Percentiles rank a stretch among this genome's conserved stretches.
Evolutionary conservation across 2,329 filamentous ascomycete species (phyloP).

Genomic region (Aspergillus sp.): DNA sequence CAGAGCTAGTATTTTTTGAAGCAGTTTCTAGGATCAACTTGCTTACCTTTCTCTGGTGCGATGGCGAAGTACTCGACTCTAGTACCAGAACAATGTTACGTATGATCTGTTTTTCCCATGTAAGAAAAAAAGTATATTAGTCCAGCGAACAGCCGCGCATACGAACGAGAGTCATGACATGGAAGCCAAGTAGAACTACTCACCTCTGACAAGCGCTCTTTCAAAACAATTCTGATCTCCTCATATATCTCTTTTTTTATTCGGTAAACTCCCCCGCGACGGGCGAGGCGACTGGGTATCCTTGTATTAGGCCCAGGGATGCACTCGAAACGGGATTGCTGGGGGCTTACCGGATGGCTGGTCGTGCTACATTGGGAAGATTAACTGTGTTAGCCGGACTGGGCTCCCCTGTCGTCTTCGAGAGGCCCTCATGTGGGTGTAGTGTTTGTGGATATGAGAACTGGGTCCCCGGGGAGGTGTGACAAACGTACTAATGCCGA

Average conservation of each 20-base stretch:
- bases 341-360: slow-evolving; percentile 28
- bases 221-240: slow-evolving; percentile 23
- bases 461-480: not conserved
- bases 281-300: slow-evolving; percentile 32
- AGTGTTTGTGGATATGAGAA: too few species aligned
- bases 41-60: slow-evolving; percentile 13
- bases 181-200: not conserved
- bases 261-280: slow-evolving; percentile 33
- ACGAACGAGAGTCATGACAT: not conserved
- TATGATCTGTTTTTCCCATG: slow-evolving; percentile 21
- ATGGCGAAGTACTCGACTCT: slow-evolving; percentile 14
- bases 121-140: not conserved
- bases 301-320: not conserved
- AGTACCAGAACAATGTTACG: slow-evolving; percentile 22
- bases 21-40: not conserved
- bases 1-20: not conserved
- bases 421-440: too few species aligned
- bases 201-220: slow-evolving; percentile 23
- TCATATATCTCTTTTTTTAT: slow-evolving; percentile 33
- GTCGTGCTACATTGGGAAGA: slow-evolving; percentile 20
- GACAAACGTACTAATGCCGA: slow-evolving; percentile 29
- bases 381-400: not conserved
- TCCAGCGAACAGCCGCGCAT: not conserved
- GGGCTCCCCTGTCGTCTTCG: too few species aligned
- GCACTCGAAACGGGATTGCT: not conserved